Base-by-base conservation (phyloP, 352 stramenopile genomes). In the Pythium utonaiense region DNA sequence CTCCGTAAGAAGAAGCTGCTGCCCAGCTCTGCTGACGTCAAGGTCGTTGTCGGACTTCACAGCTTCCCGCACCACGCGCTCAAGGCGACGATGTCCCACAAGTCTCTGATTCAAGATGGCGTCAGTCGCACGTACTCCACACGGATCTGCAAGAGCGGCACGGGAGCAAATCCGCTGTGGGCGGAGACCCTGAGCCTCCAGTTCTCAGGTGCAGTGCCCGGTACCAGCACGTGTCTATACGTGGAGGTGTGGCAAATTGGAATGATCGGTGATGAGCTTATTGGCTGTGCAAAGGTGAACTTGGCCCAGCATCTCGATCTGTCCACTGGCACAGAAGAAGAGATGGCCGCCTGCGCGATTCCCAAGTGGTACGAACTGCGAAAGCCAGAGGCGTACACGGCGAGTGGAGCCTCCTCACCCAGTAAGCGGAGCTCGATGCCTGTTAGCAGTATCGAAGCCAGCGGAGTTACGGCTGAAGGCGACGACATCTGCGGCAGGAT, bases 281-380 rank as follows among this genome's bases (percentile, higher is more conserved):
- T 93, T 16, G 83, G 83, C 2, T 89, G 78, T 53, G 69, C 74
- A 10, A 90, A 89, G 56, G 67, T 95, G n/a, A 92, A 95, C 48
- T 45, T 95, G 45, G 85, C 85, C 0, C 69, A 83, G 14, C 83
- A 88, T 40, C 74, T 93, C 25, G 77, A 74, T 10, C 73, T 79
- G 9, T 88, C 77, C 0, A 72, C 82, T 3, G 77, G 78, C 1
- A 79, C 80, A 0, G 69, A 93, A 12, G 78, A 91, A 66, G 67
- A 90, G 56, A 78, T 95, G 25, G 83, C 85, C 44, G 75, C 76
- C 47, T 70, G 76, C 6, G 78, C 80, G 40, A 73, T 95, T 16
- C 85, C 85, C 1, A 86, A 83, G 40, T 92, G 83, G 83, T 89
- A 89, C 50, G 77, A 93, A 10, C 66, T 95, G 19, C 76, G 78